Evolutionary conservation across 108 stramenopile genomes (phyloP).

Genomic region (Skeletonema costatum): DNA sequence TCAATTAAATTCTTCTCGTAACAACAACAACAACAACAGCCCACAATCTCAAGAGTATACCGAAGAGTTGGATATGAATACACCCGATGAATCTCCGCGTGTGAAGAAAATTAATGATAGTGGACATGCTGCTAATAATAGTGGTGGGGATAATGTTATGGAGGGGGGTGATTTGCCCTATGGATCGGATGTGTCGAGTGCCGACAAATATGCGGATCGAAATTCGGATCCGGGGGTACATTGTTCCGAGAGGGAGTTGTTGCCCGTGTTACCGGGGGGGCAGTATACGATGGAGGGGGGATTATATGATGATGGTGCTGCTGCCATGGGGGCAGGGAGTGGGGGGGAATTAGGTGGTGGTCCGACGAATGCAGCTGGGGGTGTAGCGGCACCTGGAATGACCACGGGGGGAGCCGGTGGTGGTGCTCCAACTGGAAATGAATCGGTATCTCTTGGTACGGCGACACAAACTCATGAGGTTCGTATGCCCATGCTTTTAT

Average conservation of each 20-base stretch:
- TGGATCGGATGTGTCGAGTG: slow-evolving; percentile 24
- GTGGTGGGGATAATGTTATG: not conserved
- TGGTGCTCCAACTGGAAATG: slow-evolving; percentile 7
- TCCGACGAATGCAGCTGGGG: not conserved
- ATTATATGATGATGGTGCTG: not conserved
- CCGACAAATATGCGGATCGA: slow-evolving; percentile 38
- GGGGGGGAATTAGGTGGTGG: not conserved
- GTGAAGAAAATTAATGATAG: not conserved
- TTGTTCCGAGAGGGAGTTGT: slow-evolving; percentile 13
- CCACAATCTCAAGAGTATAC: not conserved
- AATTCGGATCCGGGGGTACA: slow-evolving; percentile 43
- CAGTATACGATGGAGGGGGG: not conserved
- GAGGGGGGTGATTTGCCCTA: not conserved
- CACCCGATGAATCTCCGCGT: not conserved
- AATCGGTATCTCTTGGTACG: slow-evolving; percentile 67
- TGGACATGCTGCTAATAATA: not conserved
- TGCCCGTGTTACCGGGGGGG: not conserved
- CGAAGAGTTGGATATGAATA: not conserved
- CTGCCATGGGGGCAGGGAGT: not conserved
- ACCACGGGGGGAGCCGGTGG: not conserved
- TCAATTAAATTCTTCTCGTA: not conserved
- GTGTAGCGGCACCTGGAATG: not conserved
- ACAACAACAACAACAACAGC: not conserved
- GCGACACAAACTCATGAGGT: slow-evolving; percentile 90
- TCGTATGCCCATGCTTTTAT: slow-evolving; percentile 86